Conservation (phyloP, 345 rosid genomes). For the Anastatica hierochuntica region DNA sequence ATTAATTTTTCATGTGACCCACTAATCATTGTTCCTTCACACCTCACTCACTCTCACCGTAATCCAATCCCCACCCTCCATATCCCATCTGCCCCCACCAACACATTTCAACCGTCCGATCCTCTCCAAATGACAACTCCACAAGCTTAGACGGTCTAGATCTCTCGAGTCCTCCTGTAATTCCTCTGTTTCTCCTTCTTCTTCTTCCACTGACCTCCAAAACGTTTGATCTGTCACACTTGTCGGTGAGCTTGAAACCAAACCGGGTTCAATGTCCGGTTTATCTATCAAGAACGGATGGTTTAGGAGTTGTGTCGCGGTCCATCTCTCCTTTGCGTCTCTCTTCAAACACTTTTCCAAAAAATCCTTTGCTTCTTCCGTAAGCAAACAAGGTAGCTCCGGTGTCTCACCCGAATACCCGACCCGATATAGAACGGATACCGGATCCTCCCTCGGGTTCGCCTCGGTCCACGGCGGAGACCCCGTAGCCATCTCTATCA, state of each 20-base stretch:
- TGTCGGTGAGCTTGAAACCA: constrained; percentile 54
- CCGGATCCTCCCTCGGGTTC: constrained; percentile 22
- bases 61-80: constrained; percentile 45
- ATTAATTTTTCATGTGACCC: constrained; percentile 13
- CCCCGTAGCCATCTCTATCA: constrained; percentile 78
- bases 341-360: constrained; percentile 44
- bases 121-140: constrained; percentile 27
- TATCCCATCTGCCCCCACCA: constrained; percentile 34
- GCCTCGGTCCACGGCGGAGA: constrained; percentile 34
- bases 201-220: constrained; percentile 47
- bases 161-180: constrained; percentile 18
- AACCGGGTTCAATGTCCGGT: constrained; percentile 24
- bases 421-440: constrained; percentile 35
- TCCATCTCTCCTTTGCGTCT: constrained; percentile 48
- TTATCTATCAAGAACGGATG: constrained; percentile 38
- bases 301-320: constrained; percentile 36
- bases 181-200: constrained; percentile 20
- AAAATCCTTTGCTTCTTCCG: constrained; percentile 48
- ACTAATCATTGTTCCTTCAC: constrained; percentile 28
- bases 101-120: constrained; percentile 36
- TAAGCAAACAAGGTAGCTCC: constrained; percentile 37
- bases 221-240: constrained; percentile 55
- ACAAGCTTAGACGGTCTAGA: constrained; percentile 5
- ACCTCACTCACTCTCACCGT: constrained; percentile 33
- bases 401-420: constrained; percentile 39